Conservation (phyloP, 2,329 filamentous ascomycete genomes). For the Fusarium keratoplasticum region DNA sequence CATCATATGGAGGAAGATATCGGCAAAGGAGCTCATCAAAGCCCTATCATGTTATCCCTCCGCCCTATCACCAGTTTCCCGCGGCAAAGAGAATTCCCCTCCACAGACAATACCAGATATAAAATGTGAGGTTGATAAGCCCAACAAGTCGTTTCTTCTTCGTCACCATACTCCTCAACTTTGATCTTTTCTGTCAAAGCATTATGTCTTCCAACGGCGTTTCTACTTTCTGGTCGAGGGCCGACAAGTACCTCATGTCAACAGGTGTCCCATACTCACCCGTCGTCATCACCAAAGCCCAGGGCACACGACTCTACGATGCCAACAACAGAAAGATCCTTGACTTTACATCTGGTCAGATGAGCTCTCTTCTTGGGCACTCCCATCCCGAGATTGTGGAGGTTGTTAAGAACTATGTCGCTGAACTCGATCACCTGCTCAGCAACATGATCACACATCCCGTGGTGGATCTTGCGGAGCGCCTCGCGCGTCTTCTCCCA, state of each 20-base stretch:
- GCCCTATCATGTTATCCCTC: not conserved
- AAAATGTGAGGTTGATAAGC: not conserved
- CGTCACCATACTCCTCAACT: not conserved
- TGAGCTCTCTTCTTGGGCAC: constrained; percentile 68
- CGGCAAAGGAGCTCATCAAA: not conserved
- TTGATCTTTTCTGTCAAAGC: not conserved
- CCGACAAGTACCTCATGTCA: constrained; percentile 55
- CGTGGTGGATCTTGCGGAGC: constrained; percentile 64
- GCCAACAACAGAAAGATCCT: constrained; percentile 58
- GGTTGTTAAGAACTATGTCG: constrained; percentile 59
- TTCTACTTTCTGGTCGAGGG: constrained; percentile 47
- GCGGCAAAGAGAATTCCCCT: not conserved
- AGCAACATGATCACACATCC: constrained; percentile 67
- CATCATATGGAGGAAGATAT: too few relatives aligned
- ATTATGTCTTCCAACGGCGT: constrained; percentile 10
- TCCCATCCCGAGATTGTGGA: constrained; percentile 67
- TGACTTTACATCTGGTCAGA: constrained; percentile 71
- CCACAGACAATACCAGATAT: not conserved
- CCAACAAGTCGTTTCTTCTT: not conserved
- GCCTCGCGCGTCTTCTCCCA: constrained; percentile 60
- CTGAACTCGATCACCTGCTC: constrained; percentile 66
- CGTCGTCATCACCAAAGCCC: constrained; percentile 57
- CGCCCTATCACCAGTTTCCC: not conserved
- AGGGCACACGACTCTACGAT: constrained; percentile 60
- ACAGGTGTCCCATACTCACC: constrained; percentile 55